Conservation (phyloP, 345 rosid species). For the Eutrema heterophyllum region DNA sequence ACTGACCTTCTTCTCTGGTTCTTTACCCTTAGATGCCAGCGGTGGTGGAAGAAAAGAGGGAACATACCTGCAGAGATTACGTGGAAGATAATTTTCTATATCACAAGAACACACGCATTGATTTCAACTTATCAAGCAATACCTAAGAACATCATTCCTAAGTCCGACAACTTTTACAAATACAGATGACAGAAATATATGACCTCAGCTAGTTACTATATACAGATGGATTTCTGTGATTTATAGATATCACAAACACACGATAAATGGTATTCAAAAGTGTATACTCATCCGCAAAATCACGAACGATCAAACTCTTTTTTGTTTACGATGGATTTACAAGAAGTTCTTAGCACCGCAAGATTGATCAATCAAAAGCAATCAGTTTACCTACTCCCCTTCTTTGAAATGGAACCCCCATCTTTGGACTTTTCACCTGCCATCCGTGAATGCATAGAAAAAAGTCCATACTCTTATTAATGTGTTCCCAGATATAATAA, state of each 20-base stretch:
- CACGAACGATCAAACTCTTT: conserved; percentile 29
- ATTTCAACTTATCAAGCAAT: neutral
- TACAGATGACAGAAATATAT: neutral
- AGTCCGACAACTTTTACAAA: neutral
- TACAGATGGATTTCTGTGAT: no score
- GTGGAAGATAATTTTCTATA: conserved; percentile 41
- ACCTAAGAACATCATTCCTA: neutral
- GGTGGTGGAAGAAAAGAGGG: conserved; percentile 99
- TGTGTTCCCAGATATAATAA: conserved; percentile 49
- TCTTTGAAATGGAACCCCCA: conserved; percentile 97
- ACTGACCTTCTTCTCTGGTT: conserved; percentile 79
- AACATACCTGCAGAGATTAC: conserved; percentile 78
- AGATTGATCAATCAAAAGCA: conserved; percentile 62
- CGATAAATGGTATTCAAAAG: neutral
- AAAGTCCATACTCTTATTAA: conserved; percentile 92
- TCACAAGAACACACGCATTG: conserved; percentile 1
- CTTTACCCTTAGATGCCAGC: conserved; percentile 81
- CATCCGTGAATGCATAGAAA: conserved; percentile 98
- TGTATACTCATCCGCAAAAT: conserved; percentile 20
- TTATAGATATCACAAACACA: neutral
- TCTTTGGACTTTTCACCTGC: conserved; percentile 99
- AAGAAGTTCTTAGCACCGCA: conserved; percentile 37
- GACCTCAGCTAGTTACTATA: neutral
- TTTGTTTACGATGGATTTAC: conserved; percentile 37
- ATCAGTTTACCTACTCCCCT: conserved; percentile 97